Evolutionary conservation across 164 flowering plant species (phyloP), one percentile per base, ranked within the genome.

Genomic region (Umbellularia californica): DNA sequence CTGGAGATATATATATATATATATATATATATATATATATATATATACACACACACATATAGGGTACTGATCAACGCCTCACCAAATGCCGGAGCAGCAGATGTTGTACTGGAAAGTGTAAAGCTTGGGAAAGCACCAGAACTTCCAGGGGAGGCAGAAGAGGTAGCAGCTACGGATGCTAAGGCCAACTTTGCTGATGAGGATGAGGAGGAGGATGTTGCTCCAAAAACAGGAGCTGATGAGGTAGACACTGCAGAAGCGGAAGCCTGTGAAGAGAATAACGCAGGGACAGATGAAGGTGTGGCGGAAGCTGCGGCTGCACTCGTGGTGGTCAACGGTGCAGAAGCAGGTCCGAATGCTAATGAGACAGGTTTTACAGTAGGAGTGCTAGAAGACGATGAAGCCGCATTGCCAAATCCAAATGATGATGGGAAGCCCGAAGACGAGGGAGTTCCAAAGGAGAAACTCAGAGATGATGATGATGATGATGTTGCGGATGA

Each of bases 21-120:
- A 25, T 27, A 27, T 27, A 27, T 27, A 27, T 27, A 27, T 28
- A 3, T 28, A 55, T 14, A 55, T 27, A 27, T 0, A 27, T 27
- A 27, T 27, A 27, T 27, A 3, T 28, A 25, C 2, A 27, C 2
- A 27, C 2, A 27, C 2, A 27, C 3, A 3, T 28, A 12, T 55
- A 55, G 60, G n/a, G 60, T 14, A 50, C 4, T 7, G 7, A 35
- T 19, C 30, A 22, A 35, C 22, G 27, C 79, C 88, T 81, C 71
- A 89, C 97, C 84, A 74, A 90, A 86, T 27, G 71, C 30, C 17
- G 86, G 78, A 2, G 86, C 74, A 71, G 88, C 47, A 62, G 85
- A 50, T n/a, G 88, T 83, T 74, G 84, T 86, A 5, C 80, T 72
- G 3, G 88, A 64, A 70, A 86, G 50, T 0, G 88, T 79, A 71